Evolutionary conservation across 2,329 filamentous ascomycete species (phyloP), one percentile per base, ranked within the genome.

Genomic region (Polychaeton citri): DNA sequence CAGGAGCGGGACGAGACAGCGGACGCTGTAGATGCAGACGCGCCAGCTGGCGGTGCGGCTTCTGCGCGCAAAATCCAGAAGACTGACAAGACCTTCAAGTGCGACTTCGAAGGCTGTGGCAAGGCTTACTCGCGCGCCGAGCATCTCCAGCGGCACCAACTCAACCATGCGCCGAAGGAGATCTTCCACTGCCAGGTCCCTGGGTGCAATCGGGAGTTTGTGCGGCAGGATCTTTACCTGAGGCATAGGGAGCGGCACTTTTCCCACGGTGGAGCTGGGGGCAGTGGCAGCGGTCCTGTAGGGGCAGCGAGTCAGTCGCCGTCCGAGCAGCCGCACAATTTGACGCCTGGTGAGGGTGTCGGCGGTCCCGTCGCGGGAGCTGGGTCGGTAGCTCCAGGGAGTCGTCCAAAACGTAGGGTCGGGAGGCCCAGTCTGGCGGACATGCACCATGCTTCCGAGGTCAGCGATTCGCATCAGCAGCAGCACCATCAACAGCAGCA

Each of bases 61-160:
- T 15, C 24, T 13, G 36, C 21, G n/a, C 31, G 33, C 28, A 39
- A 39, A 21, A 35, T 31, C 16, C 33, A 32, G 4, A 28, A 28
- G 24, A 32, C 35, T 5, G 35, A 37, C 19, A 47, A 43, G 38
- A 58, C 53, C 42, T 62, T 60, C 43, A 39, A 46, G 12, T 72
- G 71, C 43, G 53, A 54, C 26, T 60, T 63, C 45, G 54, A 60
- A 6, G 62, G 58, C 19, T 75, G 71, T 43, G 58, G 52, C 32
- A 71, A 72, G 48, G 59, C 61, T 12, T 76, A 75, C 49, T 71
- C 69, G 17, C 61, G 72, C 6, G 63, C 68, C 8, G 72, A 76
- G 48, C 72, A 76, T 51, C 58, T 75, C 34, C 68, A 72, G 40
- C 63, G 72, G 10, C 72, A 76, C 53, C 61, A 65, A 16, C 56